These are phyloP conservation scores for Thielaviopsis populi DNA, from an alignment of 2,329 filamentous ascomycete species.

Conservation along the genomic window DNA sequence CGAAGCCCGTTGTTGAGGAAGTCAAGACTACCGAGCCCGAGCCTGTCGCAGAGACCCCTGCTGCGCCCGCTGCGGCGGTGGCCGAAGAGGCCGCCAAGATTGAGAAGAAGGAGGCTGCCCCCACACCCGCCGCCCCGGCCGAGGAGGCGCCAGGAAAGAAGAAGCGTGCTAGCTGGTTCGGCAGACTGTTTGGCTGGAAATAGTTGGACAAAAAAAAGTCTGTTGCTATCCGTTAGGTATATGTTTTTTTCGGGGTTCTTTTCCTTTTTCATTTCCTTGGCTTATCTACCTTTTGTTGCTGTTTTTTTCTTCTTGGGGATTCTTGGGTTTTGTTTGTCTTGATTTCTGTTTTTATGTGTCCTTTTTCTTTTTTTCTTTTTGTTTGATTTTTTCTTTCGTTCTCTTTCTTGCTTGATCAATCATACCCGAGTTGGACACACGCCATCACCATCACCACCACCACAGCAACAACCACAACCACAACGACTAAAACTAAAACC, in stretches of 20 bases:
- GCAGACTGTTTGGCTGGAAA: constrained; percentile 15
- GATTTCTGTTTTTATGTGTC: constrained; percentile 8
- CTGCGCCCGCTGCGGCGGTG: background rate
- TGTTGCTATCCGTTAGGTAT: background rate
- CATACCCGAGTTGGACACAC: constrained; percentile 16
- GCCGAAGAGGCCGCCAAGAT: constrained; percentile 11
- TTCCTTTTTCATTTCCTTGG: background rate
- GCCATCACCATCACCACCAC: background rate
- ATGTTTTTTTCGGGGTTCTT: constrained; percentile 6
- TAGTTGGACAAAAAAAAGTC: constrained; percentile 2
- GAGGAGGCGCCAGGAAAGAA: constrained; percentile 7
- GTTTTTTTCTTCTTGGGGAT: constrained; percentile 6
- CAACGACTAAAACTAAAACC: background rate
- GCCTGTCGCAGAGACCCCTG: constrained; percentile 28
- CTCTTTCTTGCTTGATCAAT: constrained; percentile 15
- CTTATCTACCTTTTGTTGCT: constrained; percentile 4
- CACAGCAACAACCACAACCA: background rate
- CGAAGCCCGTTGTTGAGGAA: constrained; percentile 12
- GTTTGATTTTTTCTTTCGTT: background rate
- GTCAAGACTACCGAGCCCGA: constrained; percentile 20
- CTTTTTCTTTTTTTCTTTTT: background rate
- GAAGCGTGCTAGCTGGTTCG: constrained; percentile 13
- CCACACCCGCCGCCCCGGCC: background rate
- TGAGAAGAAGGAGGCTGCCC: constrained; percentile 6
- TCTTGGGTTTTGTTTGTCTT: constrained; percentile 2